These are phyloP conservation scores for Exophiala oligosperma DNA, from an alignment of 2,329 filamentous ascomycete species.

Conservation along the genomic window DNA sequence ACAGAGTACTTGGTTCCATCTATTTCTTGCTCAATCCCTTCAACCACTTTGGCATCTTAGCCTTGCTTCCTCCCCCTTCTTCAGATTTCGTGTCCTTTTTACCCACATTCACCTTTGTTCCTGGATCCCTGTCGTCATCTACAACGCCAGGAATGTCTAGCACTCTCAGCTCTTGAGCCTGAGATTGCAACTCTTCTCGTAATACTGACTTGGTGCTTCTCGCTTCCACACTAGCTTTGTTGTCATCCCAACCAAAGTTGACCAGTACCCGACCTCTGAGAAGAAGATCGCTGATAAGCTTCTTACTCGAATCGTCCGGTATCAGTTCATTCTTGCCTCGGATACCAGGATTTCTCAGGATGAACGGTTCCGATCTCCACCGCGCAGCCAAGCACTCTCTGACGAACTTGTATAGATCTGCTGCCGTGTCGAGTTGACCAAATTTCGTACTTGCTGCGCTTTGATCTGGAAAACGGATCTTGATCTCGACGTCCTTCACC, in stretches of 20 bases:
- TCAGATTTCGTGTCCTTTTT: slow-evolving; percentile 40
- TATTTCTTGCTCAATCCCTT: slow-evolving; percentile 72
- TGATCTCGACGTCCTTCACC: slow-evolving; percentile 69
- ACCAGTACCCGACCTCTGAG: slow-evolving; percentile 71
- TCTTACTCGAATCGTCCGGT: slow-evolving; percentile 30
- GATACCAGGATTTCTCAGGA: slow-evolving; percentile 62
- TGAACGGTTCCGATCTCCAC: slow-evolving; percentile 64
- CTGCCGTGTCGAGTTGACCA: slow-evolving; percentile 65
- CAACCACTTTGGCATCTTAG: slow-evolving; percentile 67
- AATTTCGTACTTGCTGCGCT: slow-evolving; percentile 74
- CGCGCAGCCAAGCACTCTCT: slow-evolving; percentile 63
- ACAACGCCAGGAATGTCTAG: slow-evolving; percentile 53
- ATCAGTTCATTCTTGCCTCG: slow-evolving; percentile 50
- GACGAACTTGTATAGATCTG: slow-evolving; percentile 73
- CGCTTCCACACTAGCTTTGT: slow-evolving; percentile 57
- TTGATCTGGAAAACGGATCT: slow-evolving; percentile 85
- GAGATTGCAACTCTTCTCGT: slow-evolving; percentile 58
- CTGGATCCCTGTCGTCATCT: slow-evolving; percentile 41
- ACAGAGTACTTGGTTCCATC: not conserved
- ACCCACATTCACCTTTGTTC: slow-evolving; percentile 30
- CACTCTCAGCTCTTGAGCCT: slow-evolving; percentile 67
- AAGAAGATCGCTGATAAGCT: slow-evolving; percentile 70
- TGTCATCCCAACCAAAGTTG: slow-evolving; percentile 71
- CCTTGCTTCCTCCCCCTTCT: slow-evolving; percentile 36
- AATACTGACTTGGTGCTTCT: slow-evolving; percentile 59